phyloP scores from a whole-genome alignment of 1,139 yeast species.

The Saccharomyces hybrid region DNA sequence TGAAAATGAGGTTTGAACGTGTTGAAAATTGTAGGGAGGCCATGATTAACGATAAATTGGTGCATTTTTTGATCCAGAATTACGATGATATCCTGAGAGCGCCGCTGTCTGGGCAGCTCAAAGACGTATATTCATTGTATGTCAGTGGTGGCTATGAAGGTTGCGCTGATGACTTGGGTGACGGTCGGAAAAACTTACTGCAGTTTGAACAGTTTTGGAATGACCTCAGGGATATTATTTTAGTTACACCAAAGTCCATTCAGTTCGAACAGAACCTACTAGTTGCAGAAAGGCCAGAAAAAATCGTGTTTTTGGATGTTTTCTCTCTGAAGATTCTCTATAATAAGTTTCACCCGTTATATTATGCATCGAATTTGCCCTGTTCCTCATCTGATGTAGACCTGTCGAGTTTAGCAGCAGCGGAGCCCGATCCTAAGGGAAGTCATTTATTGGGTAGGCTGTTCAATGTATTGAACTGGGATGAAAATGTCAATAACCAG shows the following conservation, averaged over 20 bases:
- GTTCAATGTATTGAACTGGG: not conserved
- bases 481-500: not conserved
- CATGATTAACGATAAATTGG: conserved; percentile 6
- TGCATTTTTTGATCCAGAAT: conserved; percentile 11
- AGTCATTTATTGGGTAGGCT: not conserved
- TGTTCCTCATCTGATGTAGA: not conserved
- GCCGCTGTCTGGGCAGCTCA: conserved; percentile 12
- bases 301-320: not conserved
- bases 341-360: not conserved
- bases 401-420: not conserved
- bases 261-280: not conserved
- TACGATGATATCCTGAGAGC: conserved; percentile 6
- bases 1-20: not conserved
- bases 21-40: not conserved
- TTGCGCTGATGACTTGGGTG: not conserved
- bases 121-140: conserved; percentile 9
- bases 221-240: not conserved
- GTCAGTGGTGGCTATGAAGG: conserved; percentile 2
- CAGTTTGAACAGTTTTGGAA: not conserved
- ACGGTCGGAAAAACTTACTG: not conserved
- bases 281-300: not conserved
- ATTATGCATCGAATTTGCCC: not conserved
- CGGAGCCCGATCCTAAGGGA: not conserved
- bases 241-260: not conserved
- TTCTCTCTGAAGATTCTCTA: not conserved